phyloP scores from a whole-genome alignment of 1,284 basidiomycete species.

The Ustilago crameri region DNA sequence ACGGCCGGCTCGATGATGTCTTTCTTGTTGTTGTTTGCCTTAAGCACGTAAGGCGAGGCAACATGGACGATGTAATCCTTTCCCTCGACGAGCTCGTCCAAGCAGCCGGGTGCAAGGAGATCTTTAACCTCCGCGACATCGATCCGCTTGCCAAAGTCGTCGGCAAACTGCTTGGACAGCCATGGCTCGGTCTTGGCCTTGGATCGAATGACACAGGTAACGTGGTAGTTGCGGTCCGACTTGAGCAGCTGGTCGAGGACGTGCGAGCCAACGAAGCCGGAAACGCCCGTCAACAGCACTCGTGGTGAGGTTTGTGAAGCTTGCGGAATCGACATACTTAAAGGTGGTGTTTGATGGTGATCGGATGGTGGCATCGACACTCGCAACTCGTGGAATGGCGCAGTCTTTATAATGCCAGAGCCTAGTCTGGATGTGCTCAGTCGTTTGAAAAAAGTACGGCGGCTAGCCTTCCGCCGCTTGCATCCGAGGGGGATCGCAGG shows the following conservation, averaged over 20 bases:
- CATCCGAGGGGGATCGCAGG: too few species aligned
- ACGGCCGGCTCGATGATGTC: conserved; percentile 46
- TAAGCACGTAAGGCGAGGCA: conserved; percentile 42
- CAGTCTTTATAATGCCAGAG: too few species aligned
- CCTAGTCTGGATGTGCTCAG: too few species aligned
- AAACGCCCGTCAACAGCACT: conserved; percentile 46
- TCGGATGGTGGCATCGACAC: not conserved
- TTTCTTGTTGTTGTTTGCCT: conserved; percentile 29
- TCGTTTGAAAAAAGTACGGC: too few species aligned
- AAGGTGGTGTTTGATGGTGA: not conserved
- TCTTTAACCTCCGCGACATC: conserved; percentile 28
- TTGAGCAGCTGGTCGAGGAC: conserved; percentile 42
- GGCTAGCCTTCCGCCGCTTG: too few species aligned
- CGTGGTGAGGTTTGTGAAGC: conserved; percentile 4
- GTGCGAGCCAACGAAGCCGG: conserved; percentile 48
- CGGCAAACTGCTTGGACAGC: conserved; percentile 30
- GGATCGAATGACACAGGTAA: conserved; percentile 42
- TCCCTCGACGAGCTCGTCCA: conserved; percentile 26
- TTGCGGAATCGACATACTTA: conserved; percentile 15
- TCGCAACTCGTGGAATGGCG: not conserved
- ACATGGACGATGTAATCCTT: conserved; percentile 50
- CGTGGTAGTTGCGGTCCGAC: conserved; percentile 35
- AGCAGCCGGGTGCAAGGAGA: conserved; percentile 24
- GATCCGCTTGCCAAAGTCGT: conserved; percentile 18
- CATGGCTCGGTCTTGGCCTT: conserved; percentile 43